phyloP scores from a whole-genome alignment of 2,329 filamentous ascomycete genomes.

The Colletotrichum zoysiae region DNA sequence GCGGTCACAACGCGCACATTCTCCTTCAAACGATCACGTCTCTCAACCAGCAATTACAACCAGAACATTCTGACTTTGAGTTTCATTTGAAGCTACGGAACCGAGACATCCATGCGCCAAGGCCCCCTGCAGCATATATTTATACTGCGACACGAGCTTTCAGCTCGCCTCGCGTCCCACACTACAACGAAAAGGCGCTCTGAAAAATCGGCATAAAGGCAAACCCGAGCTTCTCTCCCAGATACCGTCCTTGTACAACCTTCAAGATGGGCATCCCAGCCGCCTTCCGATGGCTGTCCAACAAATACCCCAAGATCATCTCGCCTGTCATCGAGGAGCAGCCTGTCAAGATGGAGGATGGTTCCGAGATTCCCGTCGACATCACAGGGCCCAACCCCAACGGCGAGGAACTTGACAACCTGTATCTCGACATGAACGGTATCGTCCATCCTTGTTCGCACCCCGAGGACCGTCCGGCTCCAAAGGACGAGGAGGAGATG shows the following conservation, averaged over 20 bases:
- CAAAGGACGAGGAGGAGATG: conserved; percentile 97
- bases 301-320: conserved; percentile 98
- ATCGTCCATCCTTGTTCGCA: conserved; percentile 99
- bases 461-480: conserved; percentile 91
- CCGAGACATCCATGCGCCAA: conserved; percentile 7
- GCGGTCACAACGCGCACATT: neutral
- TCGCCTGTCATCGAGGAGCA: conserved; percentile 90
- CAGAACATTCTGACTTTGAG: neutral
- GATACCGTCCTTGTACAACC: neutral
- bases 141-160: conserved; percentile 5
- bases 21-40: neutral
- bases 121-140: neutral
- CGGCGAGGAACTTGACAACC: conserved; percentile 96
- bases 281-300: conserved; percentile 95
- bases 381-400: conserved; percentile 90
- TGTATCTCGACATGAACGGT: conserved; percentile 99
- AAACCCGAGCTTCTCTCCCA: too few relatives aligned
- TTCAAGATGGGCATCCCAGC: conserved; percentile 89
- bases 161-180: neutral
- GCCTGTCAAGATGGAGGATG: conserved; percentile 83
- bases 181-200: neutral
- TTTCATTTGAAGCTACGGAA: neutral
- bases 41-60: neutral
- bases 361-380: conserved; percentile 86
- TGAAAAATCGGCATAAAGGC: neutral